Evolutionary conservation across 2,329 filamentous ascomycete species (phyloP).

Genomic region (Pezicula radicicola): DNA sequence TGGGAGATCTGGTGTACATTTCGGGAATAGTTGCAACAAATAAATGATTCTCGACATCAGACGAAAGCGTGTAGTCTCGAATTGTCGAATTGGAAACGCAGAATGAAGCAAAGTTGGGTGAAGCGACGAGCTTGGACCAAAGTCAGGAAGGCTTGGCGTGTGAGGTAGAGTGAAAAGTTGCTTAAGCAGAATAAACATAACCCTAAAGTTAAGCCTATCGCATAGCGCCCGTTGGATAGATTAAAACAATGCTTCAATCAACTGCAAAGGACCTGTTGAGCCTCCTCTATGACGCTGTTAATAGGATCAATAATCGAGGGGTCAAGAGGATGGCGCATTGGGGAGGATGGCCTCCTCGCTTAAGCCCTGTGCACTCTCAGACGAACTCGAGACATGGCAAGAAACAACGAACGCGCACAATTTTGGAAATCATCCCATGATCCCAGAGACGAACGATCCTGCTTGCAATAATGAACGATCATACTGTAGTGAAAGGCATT

Average conservation of each 20-base stretch:
- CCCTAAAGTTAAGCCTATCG: conserved; percentile 1
- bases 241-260: conserved; percentile 1
- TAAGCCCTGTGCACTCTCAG: too few relatives aligned
- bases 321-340: too few relatives aligned
- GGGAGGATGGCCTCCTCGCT: too few relatives aligned
- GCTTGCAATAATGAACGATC: too few relatives aligned
- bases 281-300: not conserved
- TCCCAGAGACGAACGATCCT: too few relatives aligned
- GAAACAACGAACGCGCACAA: too few relatives aligned
- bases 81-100: not conserved
- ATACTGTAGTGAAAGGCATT: too few relatives aligned
- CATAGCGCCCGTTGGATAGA: too few relatives aligned
- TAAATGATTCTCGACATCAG: not conserved
- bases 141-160: not conserved
- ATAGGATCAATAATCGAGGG: not conserved
- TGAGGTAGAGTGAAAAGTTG: not conserved
- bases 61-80: not conserved
- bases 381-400: too few relatives aligned
- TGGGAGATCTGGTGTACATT: not conserved
- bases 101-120: not conserved
- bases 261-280: not conserved
- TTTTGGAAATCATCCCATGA: too few relatives aligned
- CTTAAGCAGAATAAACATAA: not conserved
- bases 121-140: not conserved
- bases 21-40: not conserved